Conservation (phyloP, 179 eudicot species). For the Silene noctiflora region DNA sequence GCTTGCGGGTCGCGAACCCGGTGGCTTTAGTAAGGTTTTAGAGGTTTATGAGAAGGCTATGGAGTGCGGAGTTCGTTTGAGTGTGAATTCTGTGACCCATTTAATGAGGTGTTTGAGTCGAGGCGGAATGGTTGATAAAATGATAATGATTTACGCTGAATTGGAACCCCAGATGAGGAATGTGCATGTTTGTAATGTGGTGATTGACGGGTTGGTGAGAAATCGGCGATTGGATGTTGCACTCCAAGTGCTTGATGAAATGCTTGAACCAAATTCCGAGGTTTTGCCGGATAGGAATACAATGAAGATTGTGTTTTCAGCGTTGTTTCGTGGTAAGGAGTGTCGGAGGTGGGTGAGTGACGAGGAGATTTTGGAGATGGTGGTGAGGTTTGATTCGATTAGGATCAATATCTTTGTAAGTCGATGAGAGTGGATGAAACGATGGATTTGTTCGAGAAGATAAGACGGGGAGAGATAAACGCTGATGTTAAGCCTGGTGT, state of each 20-base stretch:
- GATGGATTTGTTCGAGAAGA: conserved; percentile 52
- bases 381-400: conserved; percentile 35
- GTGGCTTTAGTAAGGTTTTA: conserved; percentile 27
- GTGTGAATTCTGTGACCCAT: conserved; percentile 39
- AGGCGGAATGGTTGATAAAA: conserved; percentile 34
- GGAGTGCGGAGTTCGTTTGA: conserved; percentile 36
- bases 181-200: conserved; percentile 37
- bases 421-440: conserved; percentile 61
- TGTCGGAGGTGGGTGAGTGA: conserved; percentile 31
- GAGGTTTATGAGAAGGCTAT: conserved; percentile 32
- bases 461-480: conserved; percentile 47
- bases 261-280: conserved; percentile 45
- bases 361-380: conserved; percentile 42
- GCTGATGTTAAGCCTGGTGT: conserved; percentile 53
- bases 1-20: conserved; percentile 38
- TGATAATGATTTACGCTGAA: conserved; percentile 34
- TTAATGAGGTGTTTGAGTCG: conserved; percentile 36
- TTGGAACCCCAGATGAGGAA: conserved; percentile 35
- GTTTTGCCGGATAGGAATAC: conserved; percentile 42
- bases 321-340: conserved; percentile 31
- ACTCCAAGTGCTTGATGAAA: conserved; percentile 71
- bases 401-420: conserved; percentile 63
- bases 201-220: conserved; percentile 36
- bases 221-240: conserved; percentile 50
- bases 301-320: conserved; percentile 38